Evolutionary conservation across 306 rosid genomes (phyloP), one percentile per base, ranked within the genome.

Genomic region (Morella rubra): DNA sequence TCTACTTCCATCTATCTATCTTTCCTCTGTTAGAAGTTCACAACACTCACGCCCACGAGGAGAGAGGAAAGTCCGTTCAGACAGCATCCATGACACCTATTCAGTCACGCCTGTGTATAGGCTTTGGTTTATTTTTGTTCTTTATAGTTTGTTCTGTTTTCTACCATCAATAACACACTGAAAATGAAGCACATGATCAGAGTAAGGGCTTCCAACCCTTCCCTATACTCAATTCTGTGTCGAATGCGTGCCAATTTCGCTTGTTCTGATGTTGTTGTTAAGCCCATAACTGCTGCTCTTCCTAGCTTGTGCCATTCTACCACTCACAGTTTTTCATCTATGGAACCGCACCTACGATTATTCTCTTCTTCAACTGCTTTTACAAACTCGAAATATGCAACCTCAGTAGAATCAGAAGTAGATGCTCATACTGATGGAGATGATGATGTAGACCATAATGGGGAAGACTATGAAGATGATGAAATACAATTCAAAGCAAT

Each of bases 101-200:
- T 10, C 41, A 22, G 7, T 42, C 49, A 15, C 70, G 10, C 20
- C 4, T 65, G 27, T 41, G 40, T 65, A 16, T 41, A 18, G 49
- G 46, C 46, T 8, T 42, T 41, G 5, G 19, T 16, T 18, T 22
- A 65, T 41, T 16, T 7, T 16, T 40, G 47, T 42, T 65, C 22
- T 58, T 22, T 58, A 10, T 14, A 58, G 64, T 9, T 58, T 58
- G 6, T 58, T 65, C 50, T 65, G 20, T 65, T 65, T n/a, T 37
- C 20, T 7, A 15, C 47, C 22, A 65, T 61, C 68, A 20, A 12
- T 8, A 24, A 61, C 41, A 2, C 44, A 7, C 16, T 54, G 8
- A 14, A 66, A 46, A 51, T 44, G 22, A n/a, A 42, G 70, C 41
- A 47, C 81, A 89, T 89, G 91, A 80, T 77, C 67, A 81, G 83